These are phyloP conservation scores for Penicillium macrosclerotiorum DNA, from an alignment of 495 filamentous ascomycete species.

Conservation along the genomic window DNA sequence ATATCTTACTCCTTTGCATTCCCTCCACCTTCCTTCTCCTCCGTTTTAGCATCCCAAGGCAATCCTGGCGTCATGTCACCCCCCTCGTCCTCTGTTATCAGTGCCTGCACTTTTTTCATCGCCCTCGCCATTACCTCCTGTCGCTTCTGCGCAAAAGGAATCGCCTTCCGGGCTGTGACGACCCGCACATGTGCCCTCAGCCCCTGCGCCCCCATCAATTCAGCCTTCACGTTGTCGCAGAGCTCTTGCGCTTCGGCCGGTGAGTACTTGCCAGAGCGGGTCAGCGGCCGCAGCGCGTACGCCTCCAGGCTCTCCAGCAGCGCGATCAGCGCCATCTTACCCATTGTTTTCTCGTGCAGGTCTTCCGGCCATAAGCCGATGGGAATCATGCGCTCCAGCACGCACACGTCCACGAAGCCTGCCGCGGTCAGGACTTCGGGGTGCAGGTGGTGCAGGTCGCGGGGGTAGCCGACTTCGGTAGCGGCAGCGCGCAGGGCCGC, in stretches of 20 bases:
- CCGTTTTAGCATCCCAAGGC: too few species aligned
- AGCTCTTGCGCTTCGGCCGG: constrained; percentile 51
- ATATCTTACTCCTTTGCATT: too few species aligned
- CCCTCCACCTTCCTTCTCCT: too few species aligned
- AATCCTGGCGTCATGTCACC: too few species aligned
- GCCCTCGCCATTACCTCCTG: constrained; percentile 21
- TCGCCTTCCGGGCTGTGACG: constrained; percentile 56
- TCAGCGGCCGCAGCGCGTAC: constrained; percentile 57
- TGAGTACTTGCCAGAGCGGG: constrained; percentile 56
- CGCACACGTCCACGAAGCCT: constrained; percentile 61
- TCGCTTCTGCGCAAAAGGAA: constrained; percentile 25
- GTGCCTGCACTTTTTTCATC: constrained; percentile 10
- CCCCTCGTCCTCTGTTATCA: neutral
- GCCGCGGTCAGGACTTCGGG: constrained; percentile 47
- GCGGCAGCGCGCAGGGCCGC: constrained; percentile 37
- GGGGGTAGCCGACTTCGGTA: constrained; percentile 31
- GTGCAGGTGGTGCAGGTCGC: constrained; percentile 55
- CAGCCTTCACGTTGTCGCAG: constrained; percentile 52
- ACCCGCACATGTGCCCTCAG: constrained; percentile 50
- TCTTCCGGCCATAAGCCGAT: constrained; percentile 57
- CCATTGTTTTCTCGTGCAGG: constrained; percentile 51
- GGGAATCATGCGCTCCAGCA: constrained; percentile 56
- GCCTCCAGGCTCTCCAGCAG: constrained; percentile 67
- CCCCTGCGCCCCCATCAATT: constrained; percentile 46
- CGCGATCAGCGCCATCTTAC: constrained; percentile 65